phyloP scores from a whole-genome alignment of 2,329 filamentous ascomycete species.

The Hypoxylon sp. region DNA sequence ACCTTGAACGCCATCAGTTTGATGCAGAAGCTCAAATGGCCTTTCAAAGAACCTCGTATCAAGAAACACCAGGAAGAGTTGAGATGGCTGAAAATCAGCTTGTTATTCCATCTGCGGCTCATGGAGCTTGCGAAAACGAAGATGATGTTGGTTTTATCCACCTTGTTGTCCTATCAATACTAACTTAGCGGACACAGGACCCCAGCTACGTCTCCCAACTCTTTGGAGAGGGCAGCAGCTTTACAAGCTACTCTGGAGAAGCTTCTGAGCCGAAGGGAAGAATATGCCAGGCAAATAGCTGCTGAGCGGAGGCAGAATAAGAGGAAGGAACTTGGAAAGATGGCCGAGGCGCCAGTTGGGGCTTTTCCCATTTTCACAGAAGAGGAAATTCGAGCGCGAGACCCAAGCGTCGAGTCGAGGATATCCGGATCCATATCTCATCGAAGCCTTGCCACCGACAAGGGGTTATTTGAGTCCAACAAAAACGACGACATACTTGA shows the following conservation, averaged over 20 bases:
- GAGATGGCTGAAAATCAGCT: conserved; percentile 34
- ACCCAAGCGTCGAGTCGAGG: conserved; percentile 3
- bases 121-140: conserved; percentile 33
- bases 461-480: background rate
- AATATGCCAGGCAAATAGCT: conserved; percentile 9
- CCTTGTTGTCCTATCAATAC: background rate
- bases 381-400: conserved; percentile 5
- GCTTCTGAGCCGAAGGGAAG: conserved; percentile 8
- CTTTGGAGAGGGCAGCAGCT: conserved; percentile 17
- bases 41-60: conserved; percentile 33
- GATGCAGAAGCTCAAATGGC: conserved; percentile 31
- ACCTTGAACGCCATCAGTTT: conserved; percentile 11
- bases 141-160: conserved; percentile 20
- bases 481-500: background rate
- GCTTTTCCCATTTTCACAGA: conserved; percentile 2
- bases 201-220: conserved; percentile 5
- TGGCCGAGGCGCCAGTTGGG: background rate
- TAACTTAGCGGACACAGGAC: conserved; percentile 12
- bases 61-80: conserved; percentile 32
- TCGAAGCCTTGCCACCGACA: background rate
- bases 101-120: conserved; percentile 27
- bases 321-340: conserved; percentile 1
- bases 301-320: conserved; percentile 10
- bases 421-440: background rate
- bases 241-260: conserved; percentile 20